These are phyloP conservation scores for Yamadazyma kanchanaburiensis DNA, from an alignment of 1,139 yeast genomes.

Conservation along the genomic window DNA sequence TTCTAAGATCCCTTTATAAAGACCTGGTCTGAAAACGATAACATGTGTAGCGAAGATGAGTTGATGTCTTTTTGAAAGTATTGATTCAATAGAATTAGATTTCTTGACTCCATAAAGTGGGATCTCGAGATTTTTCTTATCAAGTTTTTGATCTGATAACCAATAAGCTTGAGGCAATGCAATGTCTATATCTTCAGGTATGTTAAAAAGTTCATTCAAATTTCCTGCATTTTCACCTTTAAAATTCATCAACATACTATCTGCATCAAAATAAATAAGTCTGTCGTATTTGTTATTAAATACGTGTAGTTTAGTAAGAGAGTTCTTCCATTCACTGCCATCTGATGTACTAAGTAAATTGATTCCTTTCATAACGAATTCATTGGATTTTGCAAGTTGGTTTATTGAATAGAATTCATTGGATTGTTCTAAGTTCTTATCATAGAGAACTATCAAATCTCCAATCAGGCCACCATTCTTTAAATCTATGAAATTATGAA, in stretches of 20 bases:
- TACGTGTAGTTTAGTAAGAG: slow-evolving; percentile 53
- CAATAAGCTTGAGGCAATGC: slow-evolving; percentile 41
- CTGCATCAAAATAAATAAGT: slow-evolving; percentile 41
- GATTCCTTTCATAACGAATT: slow-evolving; percentile 5
- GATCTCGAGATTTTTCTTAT: slow-evolving; percentile 7
- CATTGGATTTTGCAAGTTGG: not conserved
- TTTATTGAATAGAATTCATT: not conserved
- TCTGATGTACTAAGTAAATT: slow-evolving; percentile 1
- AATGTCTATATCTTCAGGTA: slow-evolving; percentile 25
- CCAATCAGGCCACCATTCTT: slow-evolving; percentile 19
- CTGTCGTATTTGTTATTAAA: slow-evolving; percentile 47
- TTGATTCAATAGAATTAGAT: slow-evolving; percentile 13
- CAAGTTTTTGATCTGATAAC: slow-evolving; percentile 19
- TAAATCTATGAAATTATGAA: slow-evolving; percentile 26
- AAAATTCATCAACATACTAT: slow-evolving; percentile 28
- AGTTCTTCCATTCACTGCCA: slow-evolving; percentile 39
- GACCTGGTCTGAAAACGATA: slow-evolving; percentile 42
- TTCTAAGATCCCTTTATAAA: slow-evolving; percentile 27
- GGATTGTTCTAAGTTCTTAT: slow-evolving; percentile 12
- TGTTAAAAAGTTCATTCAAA: slow-evolving; percentile 31
- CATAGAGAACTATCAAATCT: slow-evolving; percentile 26
- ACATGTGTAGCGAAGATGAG: slow-evolving; percentile 40
- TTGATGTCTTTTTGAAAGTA: slow-evolving; percentile 27
- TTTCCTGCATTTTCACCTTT: slow-evolving; percentile 11
- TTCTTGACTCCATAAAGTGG: slow-evolving; percentile 1